Conservation (phyloP, 2,329 filamentous ascomycete species). For the Metarhizium rileyi region DNA sequence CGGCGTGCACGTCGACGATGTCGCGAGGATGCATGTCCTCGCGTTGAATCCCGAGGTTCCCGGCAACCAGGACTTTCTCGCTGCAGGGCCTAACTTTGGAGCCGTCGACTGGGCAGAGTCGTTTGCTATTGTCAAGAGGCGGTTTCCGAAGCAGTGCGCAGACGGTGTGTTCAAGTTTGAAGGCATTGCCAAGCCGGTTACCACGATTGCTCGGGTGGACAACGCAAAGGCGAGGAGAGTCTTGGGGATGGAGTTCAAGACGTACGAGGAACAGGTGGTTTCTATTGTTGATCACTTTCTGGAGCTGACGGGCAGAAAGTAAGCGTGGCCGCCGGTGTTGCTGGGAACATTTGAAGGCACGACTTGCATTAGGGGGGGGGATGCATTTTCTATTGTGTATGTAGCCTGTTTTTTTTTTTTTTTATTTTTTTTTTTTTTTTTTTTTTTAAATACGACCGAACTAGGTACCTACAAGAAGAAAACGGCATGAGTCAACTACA, state of each 20-base stretch:
- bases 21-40: slow-evolving; percentile 26
- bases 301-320: slow-evolving; percentile 9
- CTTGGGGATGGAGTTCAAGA: slow-evolving; percentile 16
- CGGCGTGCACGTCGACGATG: slow-evolving; percentile 28
- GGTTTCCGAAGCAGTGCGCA: slow-evolving; percentile 12
- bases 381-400: no score
- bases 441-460: no score
- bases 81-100: slow-evolving; percentile 14
- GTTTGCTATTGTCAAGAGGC: slow-evolving; percentile 24
- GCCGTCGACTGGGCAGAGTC: slow-evolving; percentile 27
- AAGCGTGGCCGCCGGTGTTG: background rate
- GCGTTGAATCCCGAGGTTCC: slow-evolving; percentile 23
- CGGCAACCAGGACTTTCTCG: slow-evolving; percentile 14
- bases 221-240: slow-evolving; percentile 15
- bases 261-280: slow-evolving; percentile 20
- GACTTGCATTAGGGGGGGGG: no score
- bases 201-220: slow-evolving; percentile 1
- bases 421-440: no score
- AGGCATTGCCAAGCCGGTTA: slow-evolving; percentile 1
- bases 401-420: no score
- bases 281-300: slow-evolving; percentile 17
- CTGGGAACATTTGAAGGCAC: no score
- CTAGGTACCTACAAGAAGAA: no score
- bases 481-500: no score
- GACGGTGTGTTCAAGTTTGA: slow-evolving; percentile 12